phyloP scores from a whole-genome alignment of 2,329 filamentous ascomycete species.

The Colletotrichum lindemuthianum region DNA sequence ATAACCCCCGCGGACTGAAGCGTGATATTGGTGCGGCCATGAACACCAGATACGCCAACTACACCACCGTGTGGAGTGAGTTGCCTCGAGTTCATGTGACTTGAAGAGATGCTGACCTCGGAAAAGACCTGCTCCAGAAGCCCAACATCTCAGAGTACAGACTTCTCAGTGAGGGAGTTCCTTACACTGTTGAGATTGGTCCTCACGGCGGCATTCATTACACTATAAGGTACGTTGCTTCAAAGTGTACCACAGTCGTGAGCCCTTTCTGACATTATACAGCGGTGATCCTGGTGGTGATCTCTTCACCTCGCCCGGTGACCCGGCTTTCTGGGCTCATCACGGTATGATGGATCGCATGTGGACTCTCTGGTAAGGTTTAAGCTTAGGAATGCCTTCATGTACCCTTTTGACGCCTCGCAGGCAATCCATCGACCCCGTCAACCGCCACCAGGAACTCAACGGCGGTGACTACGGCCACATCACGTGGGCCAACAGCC shows the following conservation, averaged over 20 bases:
- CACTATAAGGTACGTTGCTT: constrained; percentile 34
- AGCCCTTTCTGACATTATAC: no score
- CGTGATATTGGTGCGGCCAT: constrained; percentile 44
- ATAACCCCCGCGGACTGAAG: constrained; percentile 49
- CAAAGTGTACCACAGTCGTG: fast-evolving
- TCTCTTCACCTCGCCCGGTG: constrained; percentile 40
- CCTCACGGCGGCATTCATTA: constrained; percentile 45
- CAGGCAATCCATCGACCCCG: constrained; percentile 38
- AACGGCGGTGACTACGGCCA: constrained; percentile 42
- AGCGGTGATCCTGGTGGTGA: constrained; percentile 47
- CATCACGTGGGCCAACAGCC: constrained; percentile 43
- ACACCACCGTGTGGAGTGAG: constrained; percentile 38
- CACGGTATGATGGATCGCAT: constrained; percentile 43
- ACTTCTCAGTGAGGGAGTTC: constrained; percentile 47
- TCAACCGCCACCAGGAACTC: constrained; percentile 40
- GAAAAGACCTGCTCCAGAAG: constrained; percentile 43
- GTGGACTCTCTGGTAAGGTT: constrained; percentile 40
- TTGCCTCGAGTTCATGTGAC: not conserved
- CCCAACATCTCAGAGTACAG: constrained; percentile 47
- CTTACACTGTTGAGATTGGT: constrained; percentile 43
- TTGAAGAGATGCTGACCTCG: not conserved
- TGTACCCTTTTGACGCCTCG: fast-evolving
- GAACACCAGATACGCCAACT: constrained; percentile 45
- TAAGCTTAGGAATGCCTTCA: not conserved
- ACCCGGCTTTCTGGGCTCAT: constrained; percentile 40